Evolutionary conservation across 2,329 filamentous ascomycete species (phyloP).

Genomic region (Capronia americana): DNA sequence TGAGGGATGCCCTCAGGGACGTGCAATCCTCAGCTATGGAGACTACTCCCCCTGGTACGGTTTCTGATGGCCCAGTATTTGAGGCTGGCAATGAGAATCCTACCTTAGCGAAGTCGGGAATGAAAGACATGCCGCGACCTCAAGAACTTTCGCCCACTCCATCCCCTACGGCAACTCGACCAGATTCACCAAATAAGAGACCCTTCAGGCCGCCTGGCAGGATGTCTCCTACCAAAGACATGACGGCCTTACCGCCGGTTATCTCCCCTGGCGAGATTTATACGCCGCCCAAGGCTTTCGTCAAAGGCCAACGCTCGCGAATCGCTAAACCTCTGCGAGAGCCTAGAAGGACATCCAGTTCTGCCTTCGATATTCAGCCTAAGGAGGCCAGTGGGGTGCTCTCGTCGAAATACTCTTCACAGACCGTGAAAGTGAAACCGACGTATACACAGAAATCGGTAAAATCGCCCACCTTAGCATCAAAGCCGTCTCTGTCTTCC

Average conservation of each 20-base stretch:
- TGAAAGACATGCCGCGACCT: constrained; percentile 38
- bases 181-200: constrained; percentile 34
- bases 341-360: constrained; percentile 23
- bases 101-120: constrained; percentile 11
- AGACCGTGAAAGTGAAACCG: constrained; percentile 25
- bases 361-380: constrained; percentile 15
- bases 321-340: constrained; percentile 33
- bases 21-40: constrained; percentile 29
- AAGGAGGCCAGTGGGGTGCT: constrained; percentile 2
- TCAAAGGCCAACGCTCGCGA: constrained; percentile 34
- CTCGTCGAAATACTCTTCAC: constrained; percentile 10
- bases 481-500: constrained; percentile 30
- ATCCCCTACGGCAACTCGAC: constrained; percentile 44
- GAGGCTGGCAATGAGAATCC: constrained; percentile 38
- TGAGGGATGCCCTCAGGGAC: constrained; percentile 34
- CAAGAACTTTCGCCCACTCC: constrained; percentile 80
- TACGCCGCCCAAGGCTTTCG: constrained; percentile 37
- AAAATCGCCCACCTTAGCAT: constrained; percentile 14
- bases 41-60: constrained; percentile 38
- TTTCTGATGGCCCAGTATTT: constrained; percentile 32
- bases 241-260: constrained; percentile 18
- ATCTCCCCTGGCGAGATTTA: constrained; percentile 34
- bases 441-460: constrained; percentile 19
- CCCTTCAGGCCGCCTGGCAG: constrained; percentile 37
- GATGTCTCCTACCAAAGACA: constrained; percentile 35